A percentile compares a stretch with the other conserved stretches of the same genome.
Conservation (phyloP, 2,329 filamentous ascomycete species). For the Cladosporium sphaerospermum region DNA sequence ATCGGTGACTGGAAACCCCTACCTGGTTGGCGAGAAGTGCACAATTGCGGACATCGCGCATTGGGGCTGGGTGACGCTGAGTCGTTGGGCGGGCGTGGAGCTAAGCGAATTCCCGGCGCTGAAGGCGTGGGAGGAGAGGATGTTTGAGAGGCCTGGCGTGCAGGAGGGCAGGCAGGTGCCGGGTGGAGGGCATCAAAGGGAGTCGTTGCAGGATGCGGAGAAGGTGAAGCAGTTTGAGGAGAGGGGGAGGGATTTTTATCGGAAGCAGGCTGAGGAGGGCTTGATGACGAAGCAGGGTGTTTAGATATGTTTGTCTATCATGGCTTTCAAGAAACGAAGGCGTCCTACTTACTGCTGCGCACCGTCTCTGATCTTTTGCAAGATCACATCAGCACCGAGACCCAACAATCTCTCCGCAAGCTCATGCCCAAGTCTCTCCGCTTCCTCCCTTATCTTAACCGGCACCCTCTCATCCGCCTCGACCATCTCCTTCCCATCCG, state of each 20-base stretch:
- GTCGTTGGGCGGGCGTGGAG: conserved; percentile 56
- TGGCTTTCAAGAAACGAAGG: no score
- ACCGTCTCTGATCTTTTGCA: conserved; percentile 32
- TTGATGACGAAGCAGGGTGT: conserved; percentile 34
- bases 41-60: conserved; percentile 70
- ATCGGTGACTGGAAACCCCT: conserved; percentile 40
- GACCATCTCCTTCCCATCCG: conserved; percentile 67
- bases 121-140: conserved; percentile 66
- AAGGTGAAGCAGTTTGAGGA: conserved; percentile 50
- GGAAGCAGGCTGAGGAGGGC: conserved; percentile 57
- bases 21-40: conserved; percentile 54
- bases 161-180: conserved; percentile 71
- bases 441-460: conserved; percentile 44
- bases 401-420: conserved; percentile 65
- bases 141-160: conserved; percentile 61
- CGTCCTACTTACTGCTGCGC: neutral
- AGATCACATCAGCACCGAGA: conserved; percentile 70
- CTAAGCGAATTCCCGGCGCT: conserved; percentile 68
- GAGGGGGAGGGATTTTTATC: conserved; percentile 57
- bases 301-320: neutral
- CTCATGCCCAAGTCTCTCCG: conserved; percentile 65
- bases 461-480: conserved; percentile 51
- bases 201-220: conserved; percentile 51
- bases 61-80: conserved; percentile 66
- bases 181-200: conserved; percentile 52